Evolutionary conservation across 2,329 filamentous ascomycete genomes (phyloP), one percentile per base, ranked within the genome.

Genomic region (Ceratocystis eucalypticola): DNA sequence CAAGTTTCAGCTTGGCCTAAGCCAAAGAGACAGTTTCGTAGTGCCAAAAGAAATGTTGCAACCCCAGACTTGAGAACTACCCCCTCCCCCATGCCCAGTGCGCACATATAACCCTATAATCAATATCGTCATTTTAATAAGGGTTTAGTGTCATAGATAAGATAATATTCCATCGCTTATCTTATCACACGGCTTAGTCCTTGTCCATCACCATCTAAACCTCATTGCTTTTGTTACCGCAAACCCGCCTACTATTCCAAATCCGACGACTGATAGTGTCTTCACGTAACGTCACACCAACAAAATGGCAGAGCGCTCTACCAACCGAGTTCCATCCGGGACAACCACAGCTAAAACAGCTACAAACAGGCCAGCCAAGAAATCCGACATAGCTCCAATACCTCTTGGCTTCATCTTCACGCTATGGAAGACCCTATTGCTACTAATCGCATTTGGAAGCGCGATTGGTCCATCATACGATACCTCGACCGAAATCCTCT

Each of bases 341-440:
- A 17, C 63, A 17, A 8, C 30, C 48, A 25, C 45, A 8, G 2
- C 44, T 8, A 44, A 48, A 55, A 1, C 63, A 57, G 63, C 3
- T 50, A n/a, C 30, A 3, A n/a, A 8, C 37, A 12, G 30, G 8
- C 30, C 30, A n/a, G 15, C 53, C 53, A 37, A 5, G 20, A 25
- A 62, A 41, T 15, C 65, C 61, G 50, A 48, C 37, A 17, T 28
- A 37, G 37, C 53, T 6, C 50, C 45, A 15, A 28, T 64, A 15
- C 65, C 64, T 30, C 67, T 79, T 30, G 48, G 75, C 63, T 64
- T 70, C 46, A 70, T 72, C n/a, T 91, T 89, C 72, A 65, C 77
- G 3, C 73, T 77, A 12, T 92, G 88, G 88, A 94, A 93, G 73
- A 63, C 74, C 5, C 72, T 89, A 8, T 77, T 94, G 5, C 74